A percentile compares a stretch with the other conserved stretches of the same genome.
These are phyloP conservation scores for Penicillium subrubescens DNA, from an alignment of 495 filamentous ascomycete genomes.

Conservation along the genomic window DNA sequence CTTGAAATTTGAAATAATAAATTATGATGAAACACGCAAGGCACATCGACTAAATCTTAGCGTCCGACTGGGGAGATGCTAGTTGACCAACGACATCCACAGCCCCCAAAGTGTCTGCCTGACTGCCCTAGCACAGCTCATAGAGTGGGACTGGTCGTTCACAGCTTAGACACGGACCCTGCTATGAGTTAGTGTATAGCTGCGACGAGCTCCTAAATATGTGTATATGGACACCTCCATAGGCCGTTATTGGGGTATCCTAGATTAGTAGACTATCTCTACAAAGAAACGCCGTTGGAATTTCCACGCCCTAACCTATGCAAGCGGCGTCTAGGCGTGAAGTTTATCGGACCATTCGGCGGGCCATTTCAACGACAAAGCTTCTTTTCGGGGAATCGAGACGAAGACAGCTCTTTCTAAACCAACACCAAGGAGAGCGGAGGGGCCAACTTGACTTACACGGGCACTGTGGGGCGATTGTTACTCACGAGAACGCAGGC, in stretches of 20 bases:
- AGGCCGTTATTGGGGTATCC: background rate
- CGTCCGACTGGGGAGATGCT: background rate
- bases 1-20: background rate
- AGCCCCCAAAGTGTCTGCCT: background rate
- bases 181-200: no score
- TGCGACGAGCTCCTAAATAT: no score
- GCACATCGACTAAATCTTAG: background rate
- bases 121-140: background rate
- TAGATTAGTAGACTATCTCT: background rate
- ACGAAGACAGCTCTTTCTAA: background rate
- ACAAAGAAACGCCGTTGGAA: slow-evolving; percentile 1
- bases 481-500: background rate
- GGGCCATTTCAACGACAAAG: background rate
- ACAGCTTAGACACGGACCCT: no score
- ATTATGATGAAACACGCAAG: background rate
- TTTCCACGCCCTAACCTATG: background rate
- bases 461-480: slow-evolving; percentile 1
- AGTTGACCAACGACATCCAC: background rate
- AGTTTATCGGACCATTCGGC: slow-evolving; percentile 3
- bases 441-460: background rate
- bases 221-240: no score
- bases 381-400: slow-evolving; percentile 9
- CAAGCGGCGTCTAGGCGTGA: background rate
- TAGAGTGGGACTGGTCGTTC: background rate
- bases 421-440: background rate